Conservation (phyloP, 441 rosid genomes). For the Arabidopsis hybrid region DNA sequence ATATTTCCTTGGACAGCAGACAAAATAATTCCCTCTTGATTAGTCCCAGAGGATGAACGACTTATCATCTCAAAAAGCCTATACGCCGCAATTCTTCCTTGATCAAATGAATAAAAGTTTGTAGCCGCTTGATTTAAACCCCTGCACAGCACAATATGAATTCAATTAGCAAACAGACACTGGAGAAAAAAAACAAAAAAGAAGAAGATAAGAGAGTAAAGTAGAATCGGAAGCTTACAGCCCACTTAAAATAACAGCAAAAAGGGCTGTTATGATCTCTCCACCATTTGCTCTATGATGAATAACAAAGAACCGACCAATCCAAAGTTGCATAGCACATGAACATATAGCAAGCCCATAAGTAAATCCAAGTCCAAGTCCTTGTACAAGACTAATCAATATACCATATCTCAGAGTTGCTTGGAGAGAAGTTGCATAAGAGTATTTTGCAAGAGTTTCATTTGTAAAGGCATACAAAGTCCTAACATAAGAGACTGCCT, state of each 20-base stretch:
- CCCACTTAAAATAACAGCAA: conserved; percentile 98
- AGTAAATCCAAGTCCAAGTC: conserved; percentile 99
- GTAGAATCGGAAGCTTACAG: conserved; percentile 74
- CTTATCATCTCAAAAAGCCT: conserved; percentile 99
- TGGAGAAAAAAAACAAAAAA: conserved; percentile 6
- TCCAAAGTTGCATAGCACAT: conserved; percentile 99
- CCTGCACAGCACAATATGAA: conserved; percentile 54
- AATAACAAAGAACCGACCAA: conserved; percentile 87
- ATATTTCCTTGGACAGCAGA: conserved; percentile 86
- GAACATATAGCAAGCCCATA: conserved; percentile 99
- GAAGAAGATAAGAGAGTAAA: conserved; percentile 21
- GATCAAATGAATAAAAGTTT: conserved; percentile 98
- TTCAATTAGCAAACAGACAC: conserved; percentile 21
- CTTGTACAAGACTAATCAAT: conserved; percentile 98
- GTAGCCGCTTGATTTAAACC: conserved; percentile 99
- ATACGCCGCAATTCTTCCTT: conserved; percentile 97
- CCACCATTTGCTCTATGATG: conserved; percentile 84
- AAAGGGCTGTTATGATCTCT: conserved; percentile 91
- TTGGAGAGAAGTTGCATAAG: conserved; percentile 97
- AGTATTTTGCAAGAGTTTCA: conserved; percentile 97
- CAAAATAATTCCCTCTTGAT: conserved; percentile 74
- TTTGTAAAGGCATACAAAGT: conserved; percentile 98
- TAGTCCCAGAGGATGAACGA: conserved; percentile 78
- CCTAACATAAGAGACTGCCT: conserved; percentile 91
- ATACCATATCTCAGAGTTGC: conserved; percentile 98